phyloP scores from a whole-genome alignment of 768 basidiomycete species.

The Collybiopsis luxurians region DNA sequence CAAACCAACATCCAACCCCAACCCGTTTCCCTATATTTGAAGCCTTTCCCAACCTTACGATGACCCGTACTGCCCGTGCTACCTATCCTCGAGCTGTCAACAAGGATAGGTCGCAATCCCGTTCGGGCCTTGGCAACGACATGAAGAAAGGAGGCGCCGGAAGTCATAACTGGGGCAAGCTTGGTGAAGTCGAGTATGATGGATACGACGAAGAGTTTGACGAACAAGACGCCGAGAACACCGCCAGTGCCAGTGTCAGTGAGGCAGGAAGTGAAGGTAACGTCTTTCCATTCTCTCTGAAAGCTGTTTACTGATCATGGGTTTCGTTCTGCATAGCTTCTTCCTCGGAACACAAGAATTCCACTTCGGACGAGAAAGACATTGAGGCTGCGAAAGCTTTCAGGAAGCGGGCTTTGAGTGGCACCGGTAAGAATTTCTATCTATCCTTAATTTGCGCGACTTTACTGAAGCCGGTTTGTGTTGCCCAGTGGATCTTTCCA shows the following conservation, averaged over 20 bases:
- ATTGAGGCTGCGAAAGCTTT: constrained; percentile 49
- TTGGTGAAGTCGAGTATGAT: constrained; percentile 40
- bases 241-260: background rate
- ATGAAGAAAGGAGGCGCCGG: constrained; percentile 80
- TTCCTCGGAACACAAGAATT: constrained; percentile 26
- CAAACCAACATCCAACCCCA: background rate
- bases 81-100: constrained; percentile 66
- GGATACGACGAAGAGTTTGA: constrained; percentile 50
- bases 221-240: constrained; percentile 31
- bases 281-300: background rate
- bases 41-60: background rate
- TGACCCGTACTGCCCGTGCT: constrained; percentile 61
- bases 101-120: constrained; percentile 78
- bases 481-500: constrained; percentile 55
- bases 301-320: constrained; percentile 1
- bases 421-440: constrained; percentile 37
- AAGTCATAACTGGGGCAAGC: constrained; percentile 81
- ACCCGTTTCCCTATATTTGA: constrained; percentile 1
- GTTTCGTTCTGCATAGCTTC: background rate
- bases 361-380: constrained; percentile 60
- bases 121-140: constrained; percentile 69
- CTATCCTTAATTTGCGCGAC: constrained; percentile 20
- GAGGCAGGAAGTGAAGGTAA: constrained; percentile 10
- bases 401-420: constrained; percentile 73
- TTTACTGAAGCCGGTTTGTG: constrained; percentile 16